Percentiles rank a stretch among this genome's conserved stretches.
These are phyloP conservation scores for Marchantia paleacea DNA, from an alignment of 225 moss, liverwort and hornwort species.

Conservation along the genomic window DNA sequence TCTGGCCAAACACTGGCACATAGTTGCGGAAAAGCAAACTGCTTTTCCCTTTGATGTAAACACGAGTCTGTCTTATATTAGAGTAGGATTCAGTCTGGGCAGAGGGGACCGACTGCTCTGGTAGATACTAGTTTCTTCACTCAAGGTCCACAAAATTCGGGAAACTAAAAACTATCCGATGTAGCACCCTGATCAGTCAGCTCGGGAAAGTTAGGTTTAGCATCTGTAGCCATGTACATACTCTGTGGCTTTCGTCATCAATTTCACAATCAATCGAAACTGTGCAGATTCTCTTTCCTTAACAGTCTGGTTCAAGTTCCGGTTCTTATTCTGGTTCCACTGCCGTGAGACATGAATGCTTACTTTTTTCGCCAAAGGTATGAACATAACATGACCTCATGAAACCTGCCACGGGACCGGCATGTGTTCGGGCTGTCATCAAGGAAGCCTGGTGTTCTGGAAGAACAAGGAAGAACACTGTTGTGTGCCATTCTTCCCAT, in stretches of 20 bases:
- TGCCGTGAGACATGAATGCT: no score
- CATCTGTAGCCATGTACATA: background rate
- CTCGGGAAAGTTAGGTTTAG: no score
- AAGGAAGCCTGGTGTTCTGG: no score
- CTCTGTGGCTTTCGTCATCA: background rate
- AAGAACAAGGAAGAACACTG: no score
- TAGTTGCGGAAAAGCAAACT: background rate
- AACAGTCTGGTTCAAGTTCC: background rate
- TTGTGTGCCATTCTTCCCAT: no score
- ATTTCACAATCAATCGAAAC: no score
- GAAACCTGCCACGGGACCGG: no score
- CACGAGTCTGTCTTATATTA: background rate
- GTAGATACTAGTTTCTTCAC: background rate
- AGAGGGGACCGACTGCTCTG: background rate
- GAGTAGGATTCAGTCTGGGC: background rate
- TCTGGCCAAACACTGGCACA: background rate
- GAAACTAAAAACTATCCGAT: background rate
- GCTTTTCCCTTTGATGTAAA: background rate
- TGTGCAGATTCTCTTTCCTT: background rate
- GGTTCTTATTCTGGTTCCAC: no score
- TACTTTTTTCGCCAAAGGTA: no score
- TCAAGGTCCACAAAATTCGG: background rate
- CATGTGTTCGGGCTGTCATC: no score
- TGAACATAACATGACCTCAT: no score
- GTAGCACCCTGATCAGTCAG: background rate